Percentiles rank a stretch among this genome's conserved stretches.
These are phyloP conservation scores for Ophiosphaerella korrae DNA, from an alignment of 2,329 filamentous ascomycete genomes.

Conservation along the genomic window DNA sequence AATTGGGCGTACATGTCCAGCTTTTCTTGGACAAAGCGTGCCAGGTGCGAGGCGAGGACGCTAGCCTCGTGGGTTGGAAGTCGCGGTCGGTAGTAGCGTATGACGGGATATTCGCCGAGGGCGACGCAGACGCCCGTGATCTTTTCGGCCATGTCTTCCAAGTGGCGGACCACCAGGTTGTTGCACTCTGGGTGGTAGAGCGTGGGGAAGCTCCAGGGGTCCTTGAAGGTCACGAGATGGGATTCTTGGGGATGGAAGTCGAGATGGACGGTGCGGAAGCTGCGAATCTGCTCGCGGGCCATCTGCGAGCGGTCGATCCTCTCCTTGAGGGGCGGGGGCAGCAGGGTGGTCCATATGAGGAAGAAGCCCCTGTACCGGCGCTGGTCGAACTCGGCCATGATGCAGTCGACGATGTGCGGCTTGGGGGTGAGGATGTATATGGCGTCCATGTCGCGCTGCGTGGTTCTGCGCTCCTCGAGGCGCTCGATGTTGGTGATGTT, in stretches of 20 bases:
- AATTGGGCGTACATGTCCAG: conserved; percentile 86
- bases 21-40: conserved; percentile 88
- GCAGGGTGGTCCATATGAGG: conserved; percentile 82
- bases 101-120: conserved; percentile 90
- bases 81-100: conserved; percentile 84
- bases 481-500: conserved; percentile 96
- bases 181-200: conserved; percentile 93
- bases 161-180: conserved; percentile 77
- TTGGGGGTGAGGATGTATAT: conserved; percentile 89
- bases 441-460: conserved; percentile 89
- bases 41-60: conserved; percentile 85
- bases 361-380: conserved; percentile 78
- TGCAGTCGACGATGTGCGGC: conserved; percentile 87
- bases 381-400: conserved; percentile 89
- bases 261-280: conserved; percentile 81
- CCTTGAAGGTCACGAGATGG: conserved; percentile 86
- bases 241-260: conserved; percentile 92
- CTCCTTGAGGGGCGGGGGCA: conserved; percentile 72
- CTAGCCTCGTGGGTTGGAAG: conserved; percentile 81
- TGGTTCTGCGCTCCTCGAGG: conserved; percentile 83
- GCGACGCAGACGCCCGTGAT: conserved; percentile 87
- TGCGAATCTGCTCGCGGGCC: conserved; percentile 75
- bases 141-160: conserved; percentile 88
- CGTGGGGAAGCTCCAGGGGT: conserved; percentile 94
- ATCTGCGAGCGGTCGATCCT: conserved; percentile 74